phyloP scores from a whole-genome alignment of 2,329 filamentous ascomycete genomes.

The Aquanectria penicillioides region DNA sequence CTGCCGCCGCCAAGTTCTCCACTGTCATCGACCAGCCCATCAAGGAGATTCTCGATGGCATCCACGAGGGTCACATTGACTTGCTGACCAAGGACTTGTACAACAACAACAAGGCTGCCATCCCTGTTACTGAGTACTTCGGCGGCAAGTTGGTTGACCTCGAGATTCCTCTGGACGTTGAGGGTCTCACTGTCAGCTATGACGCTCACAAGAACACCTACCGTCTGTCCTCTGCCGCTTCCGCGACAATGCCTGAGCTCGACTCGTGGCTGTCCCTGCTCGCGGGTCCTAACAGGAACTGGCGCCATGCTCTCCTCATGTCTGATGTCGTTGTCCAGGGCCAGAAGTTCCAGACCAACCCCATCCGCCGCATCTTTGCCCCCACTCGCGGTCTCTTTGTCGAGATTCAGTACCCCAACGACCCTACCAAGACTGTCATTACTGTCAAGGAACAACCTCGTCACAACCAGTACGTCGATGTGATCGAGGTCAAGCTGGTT shows the following conservation, averaged over 20 bases:
- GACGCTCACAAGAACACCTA: conserved; percentile 84
- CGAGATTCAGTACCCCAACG: conserved; percentile 84
- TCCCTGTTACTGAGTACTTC: conserved; percentile 94
- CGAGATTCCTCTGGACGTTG: conserved; percentile 79
- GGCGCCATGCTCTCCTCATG: conserved; percentile 94
- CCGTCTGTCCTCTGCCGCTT: conserved; percentile 80
- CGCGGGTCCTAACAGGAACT: conserved; percentile 86
- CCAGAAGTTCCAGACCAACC: conserved; percentile 97
- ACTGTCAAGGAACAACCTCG: conserved; percentile 87
- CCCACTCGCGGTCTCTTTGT: conserved; percentile 88
- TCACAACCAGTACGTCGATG: conserved; percentile 87
- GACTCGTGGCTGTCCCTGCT: conserved; percentile 90
- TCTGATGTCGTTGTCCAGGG: conserved; percentile 95
- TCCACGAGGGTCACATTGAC: conserved; percentile 89
- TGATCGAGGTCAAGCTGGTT: conserved; percentile 83
- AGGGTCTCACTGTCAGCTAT: conserved; percentile 85
- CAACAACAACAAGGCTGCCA: conserved; percentile 73
- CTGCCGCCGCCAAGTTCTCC: conserved; percentile 90
- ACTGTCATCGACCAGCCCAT: conserved; percentile 92
- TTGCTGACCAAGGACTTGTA: conserved; percentile 84
- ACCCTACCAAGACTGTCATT: conserved; percentile 85
- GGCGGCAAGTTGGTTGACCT: conserved; percentile 84
- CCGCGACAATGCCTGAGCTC: conserved; percentile 77
- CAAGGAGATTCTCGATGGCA: conserved; percentile 90
- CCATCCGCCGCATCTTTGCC: conserved; percentile 89